Conservation (phyloP, 225 moss, liverwort and hornwort genomes). For the Anthoceros angustus region DNA sequence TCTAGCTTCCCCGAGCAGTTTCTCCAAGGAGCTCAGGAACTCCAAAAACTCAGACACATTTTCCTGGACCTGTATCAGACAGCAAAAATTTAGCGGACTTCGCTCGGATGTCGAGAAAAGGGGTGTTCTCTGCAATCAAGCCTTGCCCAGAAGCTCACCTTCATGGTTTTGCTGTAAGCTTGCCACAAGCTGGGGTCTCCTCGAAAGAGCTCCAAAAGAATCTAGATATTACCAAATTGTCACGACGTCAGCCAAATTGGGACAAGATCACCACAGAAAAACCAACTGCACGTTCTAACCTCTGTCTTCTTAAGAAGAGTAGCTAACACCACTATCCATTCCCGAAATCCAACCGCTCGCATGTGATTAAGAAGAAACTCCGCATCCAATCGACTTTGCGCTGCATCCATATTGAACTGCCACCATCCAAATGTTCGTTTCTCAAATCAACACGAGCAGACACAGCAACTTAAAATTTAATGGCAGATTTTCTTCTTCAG, state of each 20-base stretch:
- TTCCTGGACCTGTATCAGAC: too few species aligned
- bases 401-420: conserved; percentile 61
- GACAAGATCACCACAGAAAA: background rate
- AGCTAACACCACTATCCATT: conserved; percentile 91
- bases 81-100: too few species aligned
- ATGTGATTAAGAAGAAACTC: conserved; percentile 66
- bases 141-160: conserved; percentile 24
- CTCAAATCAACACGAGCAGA: background rate
- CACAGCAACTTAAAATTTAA: background rate
- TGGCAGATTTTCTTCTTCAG: background rate
- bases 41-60: too few species aligned
- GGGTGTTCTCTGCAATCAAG: too few species aligned
- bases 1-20: too few species aligned
- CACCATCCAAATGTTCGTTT: conserved; percentile 2
- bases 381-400: conserved; percentile 43
- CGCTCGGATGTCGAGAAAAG: too few species aligned
- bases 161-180: conserved; percentile 78
- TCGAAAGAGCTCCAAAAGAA: conserved; percentile 67
- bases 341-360: conserved; percentile 76
- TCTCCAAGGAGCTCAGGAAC: too few species aligned
- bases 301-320: conserved; percentile 59
- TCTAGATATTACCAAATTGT: conserved; percentile 24
- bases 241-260: background rate
- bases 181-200: conserved; percentile 77
- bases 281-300: conserved; percentile 19